phyloP scores from a whole-genome alignment of 1,139 yeast species.

The Waltiozyma solani region DNA sequence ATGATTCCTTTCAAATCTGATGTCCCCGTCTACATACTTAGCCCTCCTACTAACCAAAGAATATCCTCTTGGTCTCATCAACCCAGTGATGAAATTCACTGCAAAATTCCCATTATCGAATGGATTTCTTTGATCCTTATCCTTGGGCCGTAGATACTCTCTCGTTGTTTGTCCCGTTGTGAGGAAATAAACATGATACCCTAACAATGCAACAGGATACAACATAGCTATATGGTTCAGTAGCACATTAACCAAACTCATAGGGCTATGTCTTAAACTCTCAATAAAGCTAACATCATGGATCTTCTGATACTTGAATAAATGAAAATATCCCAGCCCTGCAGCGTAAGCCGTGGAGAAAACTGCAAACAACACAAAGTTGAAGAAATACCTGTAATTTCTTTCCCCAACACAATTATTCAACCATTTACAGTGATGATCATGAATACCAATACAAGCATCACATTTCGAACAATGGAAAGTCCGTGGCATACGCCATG shows the following conservation, averaged over 20 bases:
- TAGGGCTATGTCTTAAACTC: conserved; percentile 20
- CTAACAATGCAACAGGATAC: conserved; percentile 46
- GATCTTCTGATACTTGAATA: conserved; percentile 31
- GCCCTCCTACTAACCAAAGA: conserved; percentile 30
- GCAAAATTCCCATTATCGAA: conserved; percentile 12
- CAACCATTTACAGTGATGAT: conserved; percentile 78
- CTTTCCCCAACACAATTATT: conserved; percentile 71
- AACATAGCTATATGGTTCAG: conserved; percentile 32
- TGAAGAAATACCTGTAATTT: conserved; percentile 51
- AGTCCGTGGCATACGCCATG: conserved; percentile 62
- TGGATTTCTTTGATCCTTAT: conserved; percentile 18
- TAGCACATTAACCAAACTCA: conserved; percentile 31
- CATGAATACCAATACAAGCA: conserved; percentile 49
- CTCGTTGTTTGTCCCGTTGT: conserved; percentile 60
- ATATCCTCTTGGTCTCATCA: conserved; percentile 42
- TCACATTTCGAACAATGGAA: conserved; percentile 65
- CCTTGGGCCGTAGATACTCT: conserved; percentile 42
- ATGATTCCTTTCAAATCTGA: conserved; percentile 25
- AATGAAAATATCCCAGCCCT: conserved; percentile 26
- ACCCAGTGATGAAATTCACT: conserved; percentile 34
- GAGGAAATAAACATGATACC: conserved; percentile 44
- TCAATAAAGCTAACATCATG: conserved; percentile 26
- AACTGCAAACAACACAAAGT: conserved; percentile 30
- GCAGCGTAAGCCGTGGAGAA: conserved; percentile 18
- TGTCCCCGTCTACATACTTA: conserved; percentile 31